phyloP scores from a whole-genome alignment of 257 asterid genomes.

The Lavandula angustifolia region DNA sequence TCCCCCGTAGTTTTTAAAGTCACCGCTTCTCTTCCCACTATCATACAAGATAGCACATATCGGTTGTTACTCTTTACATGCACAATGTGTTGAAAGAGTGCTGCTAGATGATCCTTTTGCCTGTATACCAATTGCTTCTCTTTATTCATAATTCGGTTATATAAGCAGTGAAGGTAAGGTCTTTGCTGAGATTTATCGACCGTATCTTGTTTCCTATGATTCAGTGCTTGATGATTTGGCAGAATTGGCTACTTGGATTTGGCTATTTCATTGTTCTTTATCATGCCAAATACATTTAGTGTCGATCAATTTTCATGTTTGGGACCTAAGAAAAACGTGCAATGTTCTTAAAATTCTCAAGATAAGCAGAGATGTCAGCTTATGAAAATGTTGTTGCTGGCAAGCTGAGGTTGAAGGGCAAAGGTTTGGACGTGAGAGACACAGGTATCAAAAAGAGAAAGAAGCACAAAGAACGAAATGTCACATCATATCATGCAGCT shows the following conservation, averaged over 20 bases:
- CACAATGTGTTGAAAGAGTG: slow-evolving; percentile 64
- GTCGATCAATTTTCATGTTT: background rate
- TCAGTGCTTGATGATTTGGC: slow-evolving; percentile 77
- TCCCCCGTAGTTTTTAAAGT: too few relatives aligned
- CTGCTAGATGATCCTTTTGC: slow-evolving; percentile 64
- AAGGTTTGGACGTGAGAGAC: slow-evolving; percentile 43
- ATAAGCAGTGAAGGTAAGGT: slow-evolving; percentile 51
- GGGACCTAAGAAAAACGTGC: background rate
- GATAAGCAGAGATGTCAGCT: slow-evolving; percentile 46
- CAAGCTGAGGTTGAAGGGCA: slow-evolving; percentile 52
- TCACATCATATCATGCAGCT: slow-evolving; percentile 21
- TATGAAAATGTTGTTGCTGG: slow-evolving; percentile 46
- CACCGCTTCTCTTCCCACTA: too few relatives aligned
- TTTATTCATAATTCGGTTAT: slow-evolving; percentile 53
- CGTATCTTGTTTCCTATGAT: slow-evolving; percentile 57
- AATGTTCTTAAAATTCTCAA: slow-evolving; percentile 10
- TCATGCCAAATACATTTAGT: slow-evolving; percentile 42
- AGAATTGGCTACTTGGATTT: slow-evolving; percentile 61
- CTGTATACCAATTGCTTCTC: slow-evolving; percentile 55
- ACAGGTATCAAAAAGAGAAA: slow-evolving; percentile 39
- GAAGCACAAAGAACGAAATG: slow-evolving; percentile 38
- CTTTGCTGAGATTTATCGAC: slow-evolving; percentile 67
- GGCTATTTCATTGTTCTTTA: slow-evolving; percentile 50
- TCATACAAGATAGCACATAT: too few relatives aligned
- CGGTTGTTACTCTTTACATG: too few relatives aligned